These are phyloP conservation scores for Pelargonium cotyledonis DNA, from an alignment of 441 rosid genomes.

Conservation along the genomic window DNA sequence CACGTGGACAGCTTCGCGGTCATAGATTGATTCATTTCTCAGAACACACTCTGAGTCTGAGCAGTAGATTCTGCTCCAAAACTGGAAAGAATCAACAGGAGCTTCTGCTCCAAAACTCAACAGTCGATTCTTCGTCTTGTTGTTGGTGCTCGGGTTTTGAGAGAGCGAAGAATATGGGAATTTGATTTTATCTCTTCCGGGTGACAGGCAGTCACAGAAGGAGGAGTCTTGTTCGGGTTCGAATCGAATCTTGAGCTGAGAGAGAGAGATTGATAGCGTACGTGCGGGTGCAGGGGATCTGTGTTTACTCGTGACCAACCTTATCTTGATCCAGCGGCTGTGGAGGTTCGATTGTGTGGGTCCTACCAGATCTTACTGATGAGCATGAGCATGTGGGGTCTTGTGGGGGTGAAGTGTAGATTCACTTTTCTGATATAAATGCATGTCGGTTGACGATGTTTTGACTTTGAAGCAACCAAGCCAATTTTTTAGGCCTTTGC, in stretches of 20 bases:
- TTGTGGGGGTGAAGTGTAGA: too few relatives aligned
- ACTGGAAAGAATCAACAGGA: background rate
- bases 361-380: too few relatives aligned
- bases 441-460: too few relatives aligned
- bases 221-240: constrained; percentile 1
- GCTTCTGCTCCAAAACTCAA: background rate
- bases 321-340: too few relatives aligned
- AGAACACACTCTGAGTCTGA: background rate
- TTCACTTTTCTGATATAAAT: too few relatives aligned
- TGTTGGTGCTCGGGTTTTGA: background rate
- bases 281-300: background rate
- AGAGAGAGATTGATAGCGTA: background rate
- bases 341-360: too few relatives aligned
- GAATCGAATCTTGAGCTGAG: background rate
- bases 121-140: background rate
- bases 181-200: background rate
- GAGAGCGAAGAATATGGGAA: background rate
- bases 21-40: constrained; percentile 25
- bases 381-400: too few relatives aligned
- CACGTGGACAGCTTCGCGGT: constrained; percentile 53
- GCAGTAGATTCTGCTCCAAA: background rate
- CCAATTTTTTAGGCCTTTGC: too few relatives aligned
- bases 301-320: background rate
- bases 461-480: too few relatives aligned
- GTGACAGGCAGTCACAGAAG: background rate